These are phyloP conservation scores for Parietichytrium sp. DNA, from an alignment of 108 stramenopile genomes.

Conservation along the genomic window DNA sequence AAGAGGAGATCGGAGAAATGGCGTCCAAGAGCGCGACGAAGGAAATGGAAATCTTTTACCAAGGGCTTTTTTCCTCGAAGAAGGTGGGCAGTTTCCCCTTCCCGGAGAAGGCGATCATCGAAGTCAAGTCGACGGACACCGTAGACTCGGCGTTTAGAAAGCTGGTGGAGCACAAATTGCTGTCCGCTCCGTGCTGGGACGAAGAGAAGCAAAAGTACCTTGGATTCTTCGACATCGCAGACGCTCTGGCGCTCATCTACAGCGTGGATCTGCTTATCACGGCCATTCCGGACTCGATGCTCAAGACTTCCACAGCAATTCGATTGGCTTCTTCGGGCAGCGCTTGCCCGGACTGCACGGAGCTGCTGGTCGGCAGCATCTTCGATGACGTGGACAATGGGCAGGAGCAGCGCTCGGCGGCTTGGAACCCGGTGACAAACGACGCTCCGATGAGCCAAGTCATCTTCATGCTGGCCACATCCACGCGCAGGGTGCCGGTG, in stretches of 20 bases:
- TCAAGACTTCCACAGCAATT: slow-evolving; percentile 22
- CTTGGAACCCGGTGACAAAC: slow-evolving; percentile 18
- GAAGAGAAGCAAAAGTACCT: neutral
- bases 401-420: neutral
- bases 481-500: slow-evolving; percentile 9
- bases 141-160: slow-evolving; percentile 2
- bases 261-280: slow-evolving; percentile 27
- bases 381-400: slow-evolving; percentile 1
- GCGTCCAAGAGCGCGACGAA: too few species aligned
- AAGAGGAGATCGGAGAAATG: too few species aligned
- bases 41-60: too few species aligned
- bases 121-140: slow-evolving; percentile 32
- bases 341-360: slow-evolving; percentile 3
- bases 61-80: slow-evolving; percentile 24
- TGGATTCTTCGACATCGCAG: slow-evolving; percentile 29
- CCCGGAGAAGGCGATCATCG: neutral
- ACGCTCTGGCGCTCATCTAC: slow-evolving; percentile 36
- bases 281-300: slow-evolving; percentile 36
- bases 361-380: slow-evolving; percentile 29
- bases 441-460: neutral
- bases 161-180: slow-evolving; percentile 23
- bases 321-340: slow-evolving; percentile 1
- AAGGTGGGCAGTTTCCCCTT: slow-evolving; percentile 7
- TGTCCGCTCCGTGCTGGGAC: slow-evolving; percentile 2
- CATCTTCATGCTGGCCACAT: neutral